Conservation (phyloP, 129 eudicot species). For the Arctium minus region DNA sequence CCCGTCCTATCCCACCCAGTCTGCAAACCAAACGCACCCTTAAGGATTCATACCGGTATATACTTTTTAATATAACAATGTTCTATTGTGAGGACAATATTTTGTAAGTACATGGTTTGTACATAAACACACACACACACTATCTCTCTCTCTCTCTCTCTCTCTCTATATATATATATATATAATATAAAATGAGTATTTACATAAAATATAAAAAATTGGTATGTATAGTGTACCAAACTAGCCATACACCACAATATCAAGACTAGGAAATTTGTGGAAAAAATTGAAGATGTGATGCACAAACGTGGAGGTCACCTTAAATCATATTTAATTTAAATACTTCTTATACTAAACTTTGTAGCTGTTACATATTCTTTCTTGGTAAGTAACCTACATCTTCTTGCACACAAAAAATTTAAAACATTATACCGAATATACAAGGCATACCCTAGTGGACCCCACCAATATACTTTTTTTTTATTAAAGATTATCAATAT, state of each 20-base stretch:
- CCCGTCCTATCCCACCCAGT: too few species aligned
- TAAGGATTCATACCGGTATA: too few species aligned
- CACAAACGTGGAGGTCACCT: constrained; percentile 34
- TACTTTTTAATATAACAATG: neutral
- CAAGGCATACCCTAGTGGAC: too few species aligned
- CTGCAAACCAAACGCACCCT: too few species aligned
- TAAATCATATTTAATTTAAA: neutral
- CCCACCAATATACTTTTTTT: neutral
- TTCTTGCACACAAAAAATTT: neutral
- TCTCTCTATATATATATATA: neutral
- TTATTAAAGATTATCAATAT: neutral
- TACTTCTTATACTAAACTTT: neutral
- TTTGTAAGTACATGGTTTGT: neutral
- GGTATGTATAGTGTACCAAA: constrained; percentile 17
- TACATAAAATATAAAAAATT: constrained; percentile 6
- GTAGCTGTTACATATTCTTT: neutral
- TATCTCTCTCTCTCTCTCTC: neutral
- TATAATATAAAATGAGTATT: too few species aligned
- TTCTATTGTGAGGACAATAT: neutral
- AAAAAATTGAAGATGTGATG: constrained; percentile 12
- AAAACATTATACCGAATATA: neutral
- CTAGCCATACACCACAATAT: constrained; percentile 7
- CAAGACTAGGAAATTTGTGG: neutral
- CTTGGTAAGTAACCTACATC: constrained; percentile 34
- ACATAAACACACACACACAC: too few species aligned